Percentiles rank a stretch among this genome's conserved stretches.
Evolutionary conservation across 139 green algal species (phyloP).

Genomic region (Tetratostichococcus sp.): DNA sequence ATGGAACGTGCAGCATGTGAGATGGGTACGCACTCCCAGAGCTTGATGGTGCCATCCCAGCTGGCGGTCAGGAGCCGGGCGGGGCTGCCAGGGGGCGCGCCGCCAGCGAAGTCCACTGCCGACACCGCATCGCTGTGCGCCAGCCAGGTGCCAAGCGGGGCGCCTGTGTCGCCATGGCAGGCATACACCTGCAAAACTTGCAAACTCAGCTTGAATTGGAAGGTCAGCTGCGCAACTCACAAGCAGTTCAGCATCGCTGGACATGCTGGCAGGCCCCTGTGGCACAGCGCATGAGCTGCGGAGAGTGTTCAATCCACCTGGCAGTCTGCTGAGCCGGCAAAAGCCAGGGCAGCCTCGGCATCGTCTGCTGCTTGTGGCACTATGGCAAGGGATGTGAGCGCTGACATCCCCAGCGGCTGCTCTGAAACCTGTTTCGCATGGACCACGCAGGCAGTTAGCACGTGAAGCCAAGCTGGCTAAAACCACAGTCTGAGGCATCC

Average conservation of each 20-base stretch:
- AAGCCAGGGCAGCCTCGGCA: slow-evolving; percentile 30
- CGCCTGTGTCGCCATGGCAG: slow-evolving; percentile 36
- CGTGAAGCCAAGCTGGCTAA: no score
- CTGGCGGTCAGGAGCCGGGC: slow-evolving; percentile 42
- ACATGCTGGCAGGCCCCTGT: no score
- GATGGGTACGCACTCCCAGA: slow-evolving; percentile 29
- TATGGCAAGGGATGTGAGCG: slow-evolving; percentile 45
- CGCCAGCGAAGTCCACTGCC: background rate
- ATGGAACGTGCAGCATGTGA: background rate
- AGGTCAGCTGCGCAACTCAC: background rate
- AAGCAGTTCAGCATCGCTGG: no score
- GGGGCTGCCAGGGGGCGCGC: slow-evolving; percentile 18
- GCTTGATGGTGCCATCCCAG: slow-evolving; percentile 71
- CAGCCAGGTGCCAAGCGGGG: slow-evolving; percentile 49
- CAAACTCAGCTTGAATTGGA: no score
- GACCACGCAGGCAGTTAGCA: no score
- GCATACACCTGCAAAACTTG: slow-evolving; percentile 34
- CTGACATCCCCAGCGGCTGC: slow-evolving; percentile 12
- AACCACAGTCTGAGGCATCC: no score
- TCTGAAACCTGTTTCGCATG: slow-evolving; percentile 15
- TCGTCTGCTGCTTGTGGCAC: slow-evolving; percentile 14
- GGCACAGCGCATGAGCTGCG: no score
- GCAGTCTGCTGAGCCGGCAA: slow-evolving; percentile 56
- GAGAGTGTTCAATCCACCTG: no score
- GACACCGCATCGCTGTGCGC: slow-evolving; percentile 68